Conservation (phyloP, 1,139 yeast species). For the Eremothecium coryli region DNA sequence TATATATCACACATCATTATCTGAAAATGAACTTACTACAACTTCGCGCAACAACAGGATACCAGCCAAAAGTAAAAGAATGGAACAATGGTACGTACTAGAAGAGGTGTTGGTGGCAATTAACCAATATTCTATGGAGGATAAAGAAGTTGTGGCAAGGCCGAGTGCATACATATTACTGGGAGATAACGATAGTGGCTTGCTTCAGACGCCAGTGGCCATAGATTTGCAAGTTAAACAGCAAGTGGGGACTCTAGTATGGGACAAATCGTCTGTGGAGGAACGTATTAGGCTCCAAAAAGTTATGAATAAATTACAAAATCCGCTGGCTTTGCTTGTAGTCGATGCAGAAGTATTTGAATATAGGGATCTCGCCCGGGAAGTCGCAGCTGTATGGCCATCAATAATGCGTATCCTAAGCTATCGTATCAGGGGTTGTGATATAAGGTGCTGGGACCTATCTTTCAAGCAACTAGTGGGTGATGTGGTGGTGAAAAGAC, state of each 20-base stretch:
- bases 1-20: background rate
- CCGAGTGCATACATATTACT: slow-evolving; percentile 2
- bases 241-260: background rate
- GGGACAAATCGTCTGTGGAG: background rate
- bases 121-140: background rate
- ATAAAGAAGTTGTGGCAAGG: background rate
- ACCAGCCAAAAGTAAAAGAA: no score
- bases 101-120: slow-evolving; percentile 3
- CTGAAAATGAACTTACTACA: no score
- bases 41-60: no score
- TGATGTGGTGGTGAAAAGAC: background rate
- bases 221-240: background rate
- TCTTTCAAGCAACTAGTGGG: slow-evolving; percentile 2
- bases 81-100: slow-evolving; percentile 2
- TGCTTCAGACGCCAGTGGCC: slow-evolving; percentile 1
- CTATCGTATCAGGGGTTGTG: slow-evolving; percentile 4
- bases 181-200: background rate
- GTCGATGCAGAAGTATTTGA: slow-evolving; percentile 6
- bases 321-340: slow-evolving; percentile 5
- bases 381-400: background rate
- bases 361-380: slow-evolving; percentile 1
- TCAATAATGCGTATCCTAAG: background rate
- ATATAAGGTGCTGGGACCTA: slow-evolving; percentile 1
- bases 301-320: slow-evolving; percentile 1
- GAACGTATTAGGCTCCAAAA: slow-evolving; percentile 2